Evolutionary conservation across 768 basidiomycete genomes (phyloP).

Genomic region (Cantharellus anzutake): DNA sequence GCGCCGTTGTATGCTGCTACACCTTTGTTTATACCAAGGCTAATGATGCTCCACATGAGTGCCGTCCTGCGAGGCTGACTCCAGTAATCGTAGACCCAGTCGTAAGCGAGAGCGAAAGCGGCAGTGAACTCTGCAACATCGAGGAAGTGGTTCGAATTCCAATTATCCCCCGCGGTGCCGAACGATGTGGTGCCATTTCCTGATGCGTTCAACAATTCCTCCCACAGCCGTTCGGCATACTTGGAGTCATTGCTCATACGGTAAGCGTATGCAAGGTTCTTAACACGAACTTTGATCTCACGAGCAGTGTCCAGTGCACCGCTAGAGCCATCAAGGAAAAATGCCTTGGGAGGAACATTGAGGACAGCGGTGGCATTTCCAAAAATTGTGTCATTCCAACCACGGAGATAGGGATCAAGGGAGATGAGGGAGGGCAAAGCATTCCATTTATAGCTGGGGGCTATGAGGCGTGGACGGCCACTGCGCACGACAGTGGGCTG

Average conservation of each 20-base stretch:
- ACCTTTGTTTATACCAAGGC: conserved; percentile 59
- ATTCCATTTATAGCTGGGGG: conserved; percentile 81
- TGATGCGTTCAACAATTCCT: conserved; percentile 67
- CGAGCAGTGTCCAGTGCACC: conserved; percentile 88
- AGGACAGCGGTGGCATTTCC: conserved; percentile 67
- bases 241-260: conserved; percentile 80
- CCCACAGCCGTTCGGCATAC: conserved; percentile 76
- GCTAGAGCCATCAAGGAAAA: conserved; percentile 61
- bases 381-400: conserved; percentile 86
- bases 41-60: conserved; percentile 55
- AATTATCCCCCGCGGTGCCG: conserved; percentile 43
- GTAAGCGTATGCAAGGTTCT: conserved; percentile 82
- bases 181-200: conserved; percentile 47
- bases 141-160: conserved; percentile 86
- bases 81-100: conserved; percentile 88
- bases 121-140: conserved; percentile 79
- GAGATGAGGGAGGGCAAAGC: conserved; percentile 60
- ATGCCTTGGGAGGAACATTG: conserved; percentile 40
- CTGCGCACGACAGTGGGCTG: conserved; percentile 39
- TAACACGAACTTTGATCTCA: conserved; percentile 75
- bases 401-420: conserved; percentile 65
- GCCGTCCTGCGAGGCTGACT: conserved; percentile 44
- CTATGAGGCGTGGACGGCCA: conserved; percentile 81
- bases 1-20: conserved; percentile 29
- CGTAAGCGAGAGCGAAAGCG: conserved; percentile 85